Conservation (phyloP, 768 basidiomycete genomes). For the Peribolospora kevripleyi region DNA sequence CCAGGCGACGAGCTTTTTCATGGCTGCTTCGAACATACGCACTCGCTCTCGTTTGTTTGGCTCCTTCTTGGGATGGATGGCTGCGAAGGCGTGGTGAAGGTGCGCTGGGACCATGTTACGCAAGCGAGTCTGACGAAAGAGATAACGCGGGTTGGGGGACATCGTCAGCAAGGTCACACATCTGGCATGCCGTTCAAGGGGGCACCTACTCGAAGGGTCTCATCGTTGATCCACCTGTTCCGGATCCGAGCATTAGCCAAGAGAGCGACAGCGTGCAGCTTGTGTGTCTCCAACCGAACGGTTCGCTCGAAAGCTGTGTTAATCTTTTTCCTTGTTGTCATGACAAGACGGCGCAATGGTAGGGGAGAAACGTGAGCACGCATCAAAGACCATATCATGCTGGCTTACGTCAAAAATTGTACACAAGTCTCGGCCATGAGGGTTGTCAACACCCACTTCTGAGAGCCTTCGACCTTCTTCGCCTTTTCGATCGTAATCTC, state of each 20-base stretch:
- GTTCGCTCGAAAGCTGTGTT: slow-evolving; percentile 31
- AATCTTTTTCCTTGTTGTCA: neutral
- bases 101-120: slow-evolving; percentile 60
- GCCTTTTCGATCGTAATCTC: slow-evolving; percentile 43
- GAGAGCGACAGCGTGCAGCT: slow-evolving; percentile 63
- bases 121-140: slow-evolving; percentile 42
- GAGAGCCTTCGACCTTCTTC: slow-evolving; percentile 19
- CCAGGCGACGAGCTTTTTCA: slow-evolving; percentile 53
- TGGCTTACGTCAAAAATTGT: no score
- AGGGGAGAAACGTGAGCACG: no score
- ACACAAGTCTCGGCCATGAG: no score
- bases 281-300: slow-evolving; percentile 56
- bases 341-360: no score
- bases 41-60: slow-evolving; percentile 63
- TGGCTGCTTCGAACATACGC: slow-evolving; percentile 60
- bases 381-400: no score
- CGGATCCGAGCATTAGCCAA: slow-evolving; percentile 47
- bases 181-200: neutral
- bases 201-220: slow-evolving; percentile 46
- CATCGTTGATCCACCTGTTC: slow-evolving; percentile 65
- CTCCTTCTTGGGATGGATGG: slow-evolving; percentile 53
- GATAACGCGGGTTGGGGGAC: neutral
- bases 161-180: neutral
- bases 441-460: slow-evolving; percentile 4
- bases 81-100: slow-evolving; percentile 53